Evolutionary conservation across 129 eudicot genomes (phyloP).

Genomic region (Centrapalus pauciflorus): DNA sequence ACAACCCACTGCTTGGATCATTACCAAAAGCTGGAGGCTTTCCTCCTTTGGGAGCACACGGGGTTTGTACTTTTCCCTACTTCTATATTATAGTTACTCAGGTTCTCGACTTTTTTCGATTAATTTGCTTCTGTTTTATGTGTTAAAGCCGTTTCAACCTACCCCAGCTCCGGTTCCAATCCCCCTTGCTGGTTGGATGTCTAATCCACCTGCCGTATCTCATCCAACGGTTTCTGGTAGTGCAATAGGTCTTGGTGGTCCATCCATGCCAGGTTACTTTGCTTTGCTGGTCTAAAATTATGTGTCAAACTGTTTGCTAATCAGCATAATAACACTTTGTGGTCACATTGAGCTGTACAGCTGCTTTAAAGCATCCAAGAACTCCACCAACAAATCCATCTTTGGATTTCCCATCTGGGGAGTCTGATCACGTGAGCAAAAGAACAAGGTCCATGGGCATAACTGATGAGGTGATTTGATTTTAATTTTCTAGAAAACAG

Average conservation of each 20-base stretch:
- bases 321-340: background rate
- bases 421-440: slow-evolving; percentile 68
- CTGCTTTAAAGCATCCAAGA: slow-evolving; percentile 85
- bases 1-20: slow-evolving; percentile 69
- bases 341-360: slow-evolving; percentile 22
- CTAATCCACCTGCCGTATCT: slow-evolving; percentile 63
- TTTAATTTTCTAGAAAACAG: background rate
- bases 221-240: slow-evolving; percentile 80
- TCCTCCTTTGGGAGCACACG: slow-evolving; percentile 89
- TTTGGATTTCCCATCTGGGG: slow-evolving; percentile 74
- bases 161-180: slow-evolving; percentile 63
- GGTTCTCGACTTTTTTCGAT: background rate
- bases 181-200: slow-evolving; percentile 95
- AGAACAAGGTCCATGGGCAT: slow-evolving; percentile 68
- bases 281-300: background rate
- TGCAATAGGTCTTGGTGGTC: slow-evolving; percentile 71
- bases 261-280: slow-evolving; percentile 57
- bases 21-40: slow-evolving; percentile 88
- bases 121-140: background rate
- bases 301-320: background rate
- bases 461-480: slow-evolving; percentile 59
- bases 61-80: slow-evolving; percentile 43
- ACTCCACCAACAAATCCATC: slow-evolving; percentile 68
- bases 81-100: background rate
- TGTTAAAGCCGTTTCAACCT: slow-evolving; percentile 75